Conservation (phyloP, 2,329 filamentous ascomycete species). For the Botryotinia narcissicola region DNA sequence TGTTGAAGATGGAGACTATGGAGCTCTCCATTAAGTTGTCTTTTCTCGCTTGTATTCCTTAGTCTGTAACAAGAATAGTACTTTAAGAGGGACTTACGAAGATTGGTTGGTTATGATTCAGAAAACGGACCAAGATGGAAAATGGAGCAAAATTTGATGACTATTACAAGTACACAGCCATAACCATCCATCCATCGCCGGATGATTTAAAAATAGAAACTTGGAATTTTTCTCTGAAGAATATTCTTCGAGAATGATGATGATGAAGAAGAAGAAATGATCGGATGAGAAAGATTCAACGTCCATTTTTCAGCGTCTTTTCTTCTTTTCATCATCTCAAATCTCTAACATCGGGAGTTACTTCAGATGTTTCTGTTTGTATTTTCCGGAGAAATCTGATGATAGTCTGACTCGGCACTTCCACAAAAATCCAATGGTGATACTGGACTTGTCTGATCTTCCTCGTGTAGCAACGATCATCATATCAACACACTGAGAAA, state of each 20-base stretch:
- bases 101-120: constrained; percentile 14
- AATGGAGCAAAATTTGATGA: not conserved
- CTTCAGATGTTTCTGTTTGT: not conserved
- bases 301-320: not conserved
- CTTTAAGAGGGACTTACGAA: not conserved
- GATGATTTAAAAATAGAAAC: constrained; percentile 9
- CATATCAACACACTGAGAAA: not conserved
- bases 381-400: not conserved
- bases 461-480: not conserved
- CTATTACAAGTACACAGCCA: not conserved
- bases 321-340: not conserved
- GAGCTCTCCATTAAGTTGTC: constrained; percentile 7
- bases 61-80: constrained; percentile 17
- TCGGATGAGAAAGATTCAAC: not conserved
- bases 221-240: not conserved
- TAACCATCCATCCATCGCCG: not conserved
- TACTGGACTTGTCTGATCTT: constrained; percentile 16
- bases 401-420: not conserved
- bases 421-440: not conserved
- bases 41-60: constrained; percentile 9
- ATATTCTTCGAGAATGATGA: not conserved
- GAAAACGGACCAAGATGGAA: not conserved
- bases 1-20: not conserved
- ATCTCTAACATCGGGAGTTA: not conserved
- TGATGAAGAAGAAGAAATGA: not conserved